These are phyloP conservation scores for Pythium rishiriense DNA, from an alignment of 352 stramenopile species.

Conservation along the genomic window DNA sequence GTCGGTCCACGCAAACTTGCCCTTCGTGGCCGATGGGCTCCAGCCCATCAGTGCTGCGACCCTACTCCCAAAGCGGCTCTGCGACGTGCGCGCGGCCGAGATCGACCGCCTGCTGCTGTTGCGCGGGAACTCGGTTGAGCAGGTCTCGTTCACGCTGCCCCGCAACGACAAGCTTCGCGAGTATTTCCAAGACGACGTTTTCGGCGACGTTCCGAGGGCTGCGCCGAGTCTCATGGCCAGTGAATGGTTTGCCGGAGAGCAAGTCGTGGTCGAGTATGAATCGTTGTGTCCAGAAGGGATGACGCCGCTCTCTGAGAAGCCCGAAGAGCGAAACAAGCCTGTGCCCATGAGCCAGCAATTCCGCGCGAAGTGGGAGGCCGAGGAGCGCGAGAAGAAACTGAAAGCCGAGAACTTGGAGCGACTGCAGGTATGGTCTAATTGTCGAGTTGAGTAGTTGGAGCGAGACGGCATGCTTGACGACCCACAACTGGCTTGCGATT, in stretches of 20 bases:
- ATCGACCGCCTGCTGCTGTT: slow-evolving; percentile 64
- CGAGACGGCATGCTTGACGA: neutral
- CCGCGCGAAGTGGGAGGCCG: slow-evolving; percentile 51
- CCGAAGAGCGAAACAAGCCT: slow-evolving; percentile 36
- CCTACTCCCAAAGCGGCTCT: slow-evolving; percentile 63
- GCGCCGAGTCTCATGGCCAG: slow-evolving; percentile 35
- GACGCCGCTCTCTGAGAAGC: slow-evolving; percentile 62
- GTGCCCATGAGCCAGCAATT: slow-evolving; percentile 63
- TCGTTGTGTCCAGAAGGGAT: slow-evolving; percentile 66
- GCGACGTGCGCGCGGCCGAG: slow-evolving; percentile 70
- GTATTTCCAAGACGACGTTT: slow-evolving; percentile 86
- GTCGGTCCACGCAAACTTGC: slow-evolving; percentile 55
- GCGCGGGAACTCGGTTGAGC: slow-evolving; percentile 48
- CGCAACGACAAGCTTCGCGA: slow-evolving; percentile 61
- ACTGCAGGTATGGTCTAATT: slow-evolving; percentile 42
- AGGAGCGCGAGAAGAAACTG: slow-evolving; percentile 61
- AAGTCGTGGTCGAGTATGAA: slow-evolving; percentile 38
- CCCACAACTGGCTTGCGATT: too few relatives aligned
- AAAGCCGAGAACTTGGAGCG: slow-evolving; percentile 71
- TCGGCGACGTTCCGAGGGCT: slow-evolving; percentile 35
- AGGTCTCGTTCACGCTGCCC: slow-evolving; percentile 66
- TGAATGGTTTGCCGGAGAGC: slow-evolving; percentile 62
- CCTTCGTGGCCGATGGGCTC: slow-evolving; percentile 51
- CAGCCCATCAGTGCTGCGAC: slow-evolving; percentile 57
- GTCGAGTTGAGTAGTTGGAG: neutral